These are phyloP conservation scores for Truncatella angustata DNA, from an alignment of 2,329 filamentous ascomycete genomes.

Conservation along the genomic window DNA sequence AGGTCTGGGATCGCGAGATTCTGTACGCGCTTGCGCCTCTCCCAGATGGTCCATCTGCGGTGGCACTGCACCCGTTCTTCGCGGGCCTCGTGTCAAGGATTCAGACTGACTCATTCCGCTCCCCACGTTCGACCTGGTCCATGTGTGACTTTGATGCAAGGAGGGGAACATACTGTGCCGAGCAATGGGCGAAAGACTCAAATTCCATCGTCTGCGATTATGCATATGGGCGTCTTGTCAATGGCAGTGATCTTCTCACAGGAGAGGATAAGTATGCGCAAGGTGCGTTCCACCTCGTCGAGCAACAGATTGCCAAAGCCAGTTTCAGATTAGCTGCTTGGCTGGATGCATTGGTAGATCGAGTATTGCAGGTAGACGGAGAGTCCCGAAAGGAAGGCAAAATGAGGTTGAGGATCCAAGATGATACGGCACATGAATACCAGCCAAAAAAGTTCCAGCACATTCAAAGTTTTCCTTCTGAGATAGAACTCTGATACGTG, in stretches of 20 bases:
- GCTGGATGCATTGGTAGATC: not conserved
- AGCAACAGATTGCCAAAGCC: not conserved
- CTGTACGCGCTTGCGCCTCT: not conserved
- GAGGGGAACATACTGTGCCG: not conserved
- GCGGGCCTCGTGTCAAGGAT: not conserved
- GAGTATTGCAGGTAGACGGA: not conserved
- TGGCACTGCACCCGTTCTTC: not conserved
- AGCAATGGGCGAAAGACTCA: not conserved
- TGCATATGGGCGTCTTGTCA: not conserved
- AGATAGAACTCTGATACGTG: no score
- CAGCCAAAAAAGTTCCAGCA: no score
- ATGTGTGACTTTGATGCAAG: not conserved
- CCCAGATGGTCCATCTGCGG: not conserved
- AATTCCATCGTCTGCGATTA: conserved; percentile 1
- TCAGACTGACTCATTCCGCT: not conserved
- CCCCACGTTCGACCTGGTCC: not conserved
- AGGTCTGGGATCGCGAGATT: not conserved
- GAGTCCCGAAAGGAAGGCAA: not conserved
- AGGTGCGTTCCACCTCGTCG: not conserved
- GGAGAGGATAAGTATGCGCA: not conserved
- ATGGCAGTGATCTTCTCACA: not conserved
- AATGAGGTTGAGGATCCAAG: not conserved
- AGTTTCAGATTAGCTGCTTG: not conserved
- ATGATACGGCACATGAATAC: no score
- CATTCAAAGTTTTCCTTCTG: no score